Percentiles rank a stretch among this genome's conserved stretches.
Evolutionary conservation across 306 rosid species (phyloP).

Genomic region (Trifolium subterraneum): DNA sequence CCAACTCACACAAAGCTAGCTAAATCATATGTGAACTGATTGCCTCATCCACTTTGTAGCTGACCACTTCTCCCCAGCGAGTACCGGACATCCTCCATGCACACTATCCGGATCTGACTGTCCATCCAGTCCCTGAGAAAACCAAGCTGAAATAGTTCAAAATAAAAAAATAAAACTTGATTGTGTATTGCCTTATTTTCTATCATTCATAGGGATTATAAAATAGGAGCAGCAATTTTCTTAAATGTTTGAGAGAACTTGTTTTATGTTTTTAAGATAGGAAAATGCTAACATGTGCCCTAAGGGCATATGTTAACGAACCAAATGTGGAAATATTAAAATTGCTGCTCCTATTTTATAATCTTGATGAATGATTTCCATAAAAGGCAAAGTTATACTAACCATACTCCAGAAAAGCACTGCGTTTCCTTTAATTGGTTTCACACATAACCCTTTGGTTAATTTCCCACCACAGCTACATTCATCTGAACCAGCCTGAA

Average conservation of each 20-base stretch:
- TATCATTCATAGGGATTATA: not conserved
- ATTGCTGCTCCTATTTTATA: constrained; percentile 25
- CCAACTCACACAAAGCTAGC: not conserved
- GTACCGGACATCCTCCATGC: constrained; percentile 60
- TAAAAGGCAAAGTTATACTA: constrained; percentile 50
- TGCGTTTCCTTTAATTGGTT: constrained; percentile 88
- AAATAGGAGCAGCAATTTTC: too few species aligned
- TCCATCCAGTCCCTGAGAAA: constrained; percentile 58
- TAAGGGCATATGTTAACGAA: too few species aligned
- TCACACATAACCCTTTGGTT: constrained; percentile 72
- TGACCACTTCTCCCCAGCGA: constrained; percentile 63
- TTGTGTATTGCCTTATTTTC: constrained; percentile 1
- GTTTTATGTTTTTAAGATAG: too few species aligned
- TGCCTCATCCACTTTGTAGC: constrained; percentile 68
- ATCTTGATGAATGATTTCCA: constrained; percentile 10
- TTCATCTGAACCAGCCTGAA: constrained; percentile 89
- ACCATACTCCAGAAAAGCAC: constrained; percentile 99
- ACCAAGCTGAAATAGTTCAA: constrained; percentile 14
- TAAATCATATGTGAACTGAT: constrained; percentile 35
- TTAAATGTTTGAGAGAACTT: too few species aligned
- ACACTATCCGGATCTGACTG: constrained; percentile 55
- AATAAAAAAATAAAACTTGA: not conserved
- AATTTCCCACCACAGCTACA: constrained; percentile 90
- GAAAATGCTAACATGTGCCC: too few species aligned
- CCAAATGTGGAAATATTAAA: not conserved